Conservation (phyloP, 257 asterid genomes). For the Eustoma russellianum region DNA sequence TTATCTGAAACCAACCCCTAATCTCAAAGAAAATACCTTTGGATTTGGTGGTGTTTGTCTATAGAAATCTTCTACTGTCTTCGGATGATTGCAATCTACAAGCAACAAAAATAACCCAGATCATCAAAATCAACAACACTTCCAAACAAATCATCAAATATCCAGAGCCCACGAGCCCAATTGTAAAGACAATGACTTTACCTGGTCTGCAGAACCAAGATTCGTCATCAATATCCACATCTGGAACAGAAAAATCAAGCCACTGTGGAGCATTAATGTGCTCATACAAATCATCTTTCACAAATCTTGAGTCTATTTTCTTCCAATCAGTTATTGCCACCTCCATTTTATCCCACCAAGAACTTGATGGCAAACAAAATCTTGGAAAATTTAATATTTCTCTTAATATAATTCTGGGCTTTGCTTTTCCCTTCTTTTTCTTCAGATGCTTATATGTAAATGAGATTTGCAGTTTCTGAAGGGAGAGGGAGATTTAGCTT, state of each 20-base stretch:
- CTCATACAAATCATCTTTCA: slow-evolving; percentile 63
- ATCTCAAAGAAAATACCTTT: slow-evolving; percentile 32
- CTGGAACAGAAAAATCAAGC: slow-evolving; percentile 62
- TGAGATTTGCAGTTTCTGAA: too few species aligned
- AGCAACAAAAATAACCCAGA: not conserved
- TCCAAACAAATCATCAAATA: not conserved
- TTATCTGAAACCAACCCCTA: too few species aligned
- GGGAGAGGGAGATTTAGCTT: too few species aligned
- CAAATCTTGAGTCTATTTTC: slow-evolving; percentile 62
- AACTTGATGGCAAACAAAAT: not conserved
- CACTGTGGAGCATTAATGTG: slow-evolving; percentile 88
- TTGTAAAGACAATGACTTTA: slow-evolving; percentile 9
- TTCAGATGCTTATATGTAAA: not conserved
- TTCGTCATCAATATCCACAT: slow-evolving; percentile 54
- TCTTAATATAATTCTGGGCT: not conserved
- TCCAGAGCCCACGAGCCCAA: not conserved
- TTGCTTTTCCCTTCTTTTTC: too few species aligned
- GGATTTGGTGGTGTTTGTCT: slow-evolving; percentile 30
- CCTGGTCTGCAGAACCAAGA: slow-evolving; percentile 96
- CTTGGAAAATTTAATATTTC: not conserved
- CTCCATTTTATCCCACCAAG: slow-evolving; percentile 38
- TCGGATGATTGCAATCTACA: slow-evolving; percentile 79
- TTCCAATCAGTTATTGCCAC: slow-evolving; percentile 86
- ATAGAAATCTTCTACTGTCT: slow-evolving; percentile 60
- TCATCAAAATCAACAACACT: slow-evolving; percentile 2